These are phyloP conservation scores for Erucastrum elatum DNA, from an alignment of 345 rosid genomes.

Conservation along the genomic window DNA sequence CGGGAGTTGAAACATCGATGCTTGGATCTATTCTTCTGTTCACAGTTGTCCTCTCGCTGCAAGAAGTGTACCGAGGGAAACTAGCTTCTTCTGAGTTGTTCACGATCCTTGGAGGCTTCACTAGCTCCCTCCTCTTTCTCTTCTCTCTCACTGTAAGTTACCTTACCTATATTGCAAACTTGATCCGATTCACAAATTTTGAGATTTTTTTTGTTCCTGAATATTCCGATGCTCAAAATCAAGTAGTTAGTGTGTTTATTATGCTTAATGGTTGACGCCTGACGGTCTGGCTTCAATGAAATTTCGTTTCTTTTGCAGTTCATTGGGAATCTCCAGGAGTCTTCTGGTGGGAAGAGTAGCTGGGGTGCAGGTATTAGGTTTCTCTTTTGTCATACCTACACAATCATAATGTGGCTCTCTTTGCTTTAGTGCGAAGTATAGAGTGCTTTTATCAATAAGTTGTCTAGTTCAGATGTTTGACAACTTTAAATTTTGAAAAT, in stretches of 20 bases:
- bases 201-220: no score
- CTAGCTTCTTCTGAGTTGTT: constrained; percentile 73
- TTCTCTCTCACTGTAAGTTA: constrained; percentile 55
- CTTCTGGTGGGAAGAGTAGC: constrained; percentile 72
- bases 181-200: no score
- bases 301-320: constrained; percentile 74
- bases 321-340: constrained; percentile 59
- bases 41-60: constrained; percentile 63
- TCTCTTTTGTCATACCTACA: constrained; percentile 10
- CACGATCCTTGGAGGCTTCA: constrained; percentile 82
- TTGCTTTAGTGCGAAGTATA: no score
- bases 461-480: not conserved
- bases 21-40: constrained; percentile 60
- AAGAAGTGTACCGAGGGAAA: constrained; percentile 66
- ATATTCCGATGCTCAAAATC: no score
- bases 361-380: constrained; percentile 97
- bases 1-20: constrained; percentile 74
- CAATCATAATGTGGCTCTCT: constrained; percentile 38
- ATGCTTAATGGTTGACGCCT: not conserved
- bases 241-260: no score
- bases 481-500: not conserved
- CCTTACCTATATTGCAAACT: no score
- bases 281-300: not conserved
- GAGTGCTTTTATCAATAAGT: no score
- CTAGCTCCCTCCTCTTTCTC: constrained; percentile 76